These are phyloP conservation scores for Geum urbanum DNA, from an alignment of 306 rosid species.

Conservation along the genomic window DNA sequence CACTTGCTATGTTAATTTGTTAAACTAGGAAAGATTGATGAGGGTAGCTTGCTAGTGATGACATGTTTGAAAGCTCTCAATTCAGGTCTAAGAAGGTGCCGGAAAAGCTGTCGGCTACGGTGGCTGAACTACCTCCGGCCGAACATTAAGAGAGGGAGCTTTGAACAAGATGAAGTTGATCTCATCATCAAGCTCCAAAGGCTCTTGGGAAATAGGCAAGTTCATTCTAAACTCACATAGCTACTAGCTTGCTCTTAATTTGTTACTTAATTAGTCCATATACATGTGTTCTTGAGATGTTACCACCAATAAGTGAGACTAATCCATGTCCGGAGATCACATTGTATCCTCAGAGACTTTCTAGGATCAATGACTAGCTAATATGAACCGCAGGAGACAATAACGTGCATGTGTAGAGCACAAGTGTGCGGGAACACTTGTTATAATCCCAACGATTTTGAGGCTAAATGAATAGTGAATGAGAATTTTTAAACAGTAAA, in stretches of 20 bases:
- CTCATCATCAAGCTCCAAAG: conserved; percentile 56
- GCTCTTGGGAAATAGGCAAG: conserved; percentile 54
- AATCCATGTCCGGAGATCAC: no score
- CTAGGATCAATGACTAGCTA: no score
- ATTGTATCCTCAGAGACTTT: no score
- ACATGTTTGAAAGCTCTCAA: neutral
- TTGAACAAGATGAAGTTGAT: conserved; percentile 51
- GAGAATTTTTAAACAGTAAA: no score
- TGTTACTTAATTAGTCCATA: neutral
- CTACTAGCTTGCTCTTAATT: neutral
- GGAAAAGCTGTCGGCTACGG: conserved; percentile 62
- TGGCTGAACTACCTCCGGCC: conserved; percentile 70
- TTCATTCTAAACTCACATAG: neutral
- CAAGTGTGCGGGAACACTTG: no score
- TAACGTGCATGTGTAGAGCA: no score
- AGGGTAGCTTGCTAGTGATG: no score
- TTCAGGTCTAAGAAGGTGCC: conserved; percentile 50
- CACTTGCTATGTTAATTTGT: no score
- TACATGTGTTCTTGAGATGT: neutral
- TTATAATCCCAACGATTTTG: no score
- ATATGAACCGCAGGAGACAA: no score
- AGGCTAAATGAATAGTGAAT: no score
- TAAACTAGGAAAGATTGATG: neutral
- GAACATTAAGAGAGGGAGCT: conserved; percentile 54
- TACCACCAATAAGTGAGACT: neutral